Evolutionary conservation across 805 yeast genomes (phyloP).

Genomic region (Saturnispora ahearnii): DNA sequence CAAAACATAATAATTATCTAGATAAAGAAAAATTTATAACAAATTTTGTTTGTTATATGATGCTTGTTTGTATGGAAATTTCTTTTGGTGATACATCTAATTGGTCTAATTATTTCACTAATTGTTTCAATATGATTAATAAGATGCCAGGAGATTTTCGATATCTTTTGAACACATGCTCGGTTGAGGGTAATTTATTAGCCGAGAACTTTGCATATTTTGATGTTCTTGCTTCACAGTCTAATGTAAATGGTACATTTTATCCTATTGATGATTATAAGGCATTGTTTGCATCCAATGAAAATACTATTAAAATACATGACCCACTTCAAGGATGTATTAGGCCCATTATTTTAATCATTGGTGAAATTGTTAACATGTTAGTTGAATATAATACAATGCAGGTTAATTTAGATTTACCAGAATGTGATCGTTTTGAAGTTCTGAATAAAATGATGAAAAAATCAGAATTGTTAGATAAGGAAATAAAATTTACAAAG

Average conservation of each 20-base stretch:
- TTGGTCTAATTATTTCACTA: conserved; percentile 30
- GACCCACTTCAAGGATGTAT: conserved; percentile 38
- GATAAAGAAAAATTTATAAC: conserved; percentile 18
- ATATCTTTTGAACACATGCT: conserved; percentile 22
- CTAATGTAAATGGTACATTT: conserved; percentile 31
- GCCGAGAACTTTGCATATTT: conserved; percentile 32
- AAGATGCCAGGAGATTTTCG: conserved; percentile 23
- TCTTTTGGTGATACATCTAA: conserved; percentile 25
- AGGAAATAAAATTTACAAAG: conserved; percentile 12
- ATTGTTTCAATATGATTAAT: conserved; percentile 21
- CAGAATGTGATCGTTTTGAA: conserved; percentile 19
- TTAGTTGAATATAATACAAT: conserved; percentile 18
- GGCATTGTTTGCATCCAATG: conserved; percentile 19
- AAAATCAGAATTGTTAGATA: conserved; percentile 14
- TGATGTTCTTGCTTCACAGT: conserved; percentile 32
- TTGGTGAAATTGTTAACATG: conserved; percentile 32
- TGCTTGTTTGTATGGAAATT: conserved; percentile 27
- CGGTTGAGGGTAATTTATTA: conserved; percentile 28
- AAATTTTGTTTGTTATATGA: conserved; percentile 24
- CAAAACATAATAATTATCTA: conserved; percentile 8
- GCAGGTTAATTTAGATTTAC: conserved; percentile 14
- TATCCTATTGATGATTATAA: conserved; percentile 29
- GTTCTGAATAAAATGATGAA: conserved; percentile 13
- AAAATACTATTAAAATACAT: conserved; percentile 13
- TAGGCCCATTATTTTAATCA: conserved; percentile 28